phyloP scores from a whole-genome alignment of 2,329 filamentous ascomycete genomes.

The Diaporthe capsici region DNA sequence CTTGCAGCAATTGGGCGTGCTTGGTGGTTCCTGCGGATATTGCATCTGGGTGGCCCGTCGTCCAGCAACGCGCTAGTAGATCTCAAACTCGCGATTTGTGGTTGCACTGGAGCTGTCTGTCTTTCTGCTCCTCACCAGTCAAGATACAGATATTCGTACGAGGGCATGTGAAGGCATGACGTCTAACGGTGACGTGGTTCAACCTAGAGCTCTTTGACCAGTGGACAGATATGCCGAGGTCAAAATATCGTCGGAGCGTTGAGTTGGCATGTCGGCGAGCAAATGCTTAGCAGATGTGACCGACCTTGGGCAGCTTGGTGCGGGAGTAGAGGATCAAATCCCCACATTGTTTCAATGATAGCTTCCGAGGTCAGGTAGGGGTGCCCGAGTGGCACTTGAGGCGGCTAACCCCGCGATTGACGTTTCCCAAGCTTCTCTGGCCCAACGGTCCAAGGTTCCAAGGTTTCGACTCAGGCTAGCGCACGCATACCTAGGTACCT shows the following conservation, averaged over 20 bases:
- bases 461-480: slow-evolving; percentile 7
- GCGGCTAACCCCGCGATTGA: slow-evolving; percentile 34
- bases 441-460: slow-evolving; percentile 3
- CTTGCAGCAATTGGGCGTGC: background rate
- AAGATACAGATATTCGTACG: background rate
- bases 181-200: background rate
- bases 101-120: background rate
- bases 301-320: background rate
- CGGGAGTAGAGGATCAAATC: background rate
- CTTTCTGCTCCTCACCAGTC: background rate
- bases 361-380: background rate
- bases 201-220: background rate
- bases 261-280: background rate
- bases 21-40: background rate
- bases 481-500: background rate
- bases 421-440: slow-evolving; percentile 24
- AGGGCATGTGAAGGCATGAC: background rate
- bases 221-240: background rate
- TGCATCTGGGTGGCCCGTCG: background rate
- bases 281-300: background rate
- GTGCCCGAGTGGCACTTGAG: background rate
- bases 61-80: background rate
- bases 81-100: background rate
- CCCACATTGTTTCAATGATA: background rate
- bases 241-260: background rate